Evolutionary conservation across 148 eudicot species (phyloP).

Genomic region (Arctostaphylos glauca): DNA sequence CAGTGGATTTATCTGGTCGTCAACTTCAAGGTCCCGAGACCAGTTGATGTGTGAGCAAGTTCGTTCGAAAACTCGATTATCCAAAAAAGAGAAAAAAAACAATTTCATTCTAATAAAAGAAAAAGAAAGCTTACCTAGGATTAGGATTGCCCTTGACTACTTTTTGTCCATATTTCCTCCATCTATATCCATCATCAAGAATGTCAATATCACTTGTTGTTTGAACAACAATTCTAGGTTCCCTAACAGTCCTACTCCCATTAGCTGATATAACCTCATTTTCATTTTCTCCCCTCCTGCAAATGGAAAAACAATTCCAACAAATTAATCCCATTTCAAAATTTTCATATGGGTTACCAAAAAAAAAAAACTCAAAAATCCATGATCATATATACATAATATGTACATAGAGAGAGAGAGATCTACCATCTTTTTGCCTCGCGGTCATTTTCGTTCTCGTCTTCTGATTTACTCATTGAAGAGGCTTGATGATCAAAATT

Average conservation of each 20-base stretch:
- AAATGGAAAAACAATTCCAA: conserved; percentile 3
- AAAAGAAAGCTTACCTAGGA: conserved; percentile 47
- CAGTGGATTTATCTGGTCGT: too few relatives aligned
- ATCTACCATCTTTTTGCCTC: conserved; percentile 74
- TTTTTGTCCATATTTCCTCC: conserved; percentile 91
- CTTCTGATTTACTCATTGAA: conserved; percentile 48
- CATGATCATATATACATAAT: neutral
- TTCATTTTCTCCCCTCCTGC: conserved; percentile 73
- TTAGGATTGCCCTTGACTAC: conserved; percentile 89
- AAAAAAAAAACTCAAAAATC: neutral
- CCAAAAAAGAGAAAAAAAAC: neutral
- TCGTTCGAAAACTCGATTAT: too few relatives aligned
- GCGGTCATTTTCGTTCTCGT: conserved; percentile 55
- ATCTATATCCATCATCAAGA: conserved; percentile 72
- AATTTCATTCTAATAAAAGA: neutral
- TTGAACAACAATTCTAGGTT: conserved; percentile 79
- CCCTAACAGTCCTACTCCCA: conserved; percentile 64
- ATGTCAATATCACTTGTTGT: conserved; percentile 85
- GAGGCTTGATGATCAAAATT: conserved; percentile 61
- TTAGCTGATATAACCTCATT: conserved; percentile 60
- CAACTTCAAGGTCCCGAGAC: too few relatives aligned
- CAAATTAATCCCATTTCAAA: neutral
- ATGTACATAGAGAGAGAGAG: too few relatives aligned
- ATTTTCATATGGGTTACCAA: neutral
- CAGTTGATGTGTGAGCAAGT: too few relatives aligned